Conservation (phyloP, 495 filamentous ascomycete genomes). For the Delitschia confertaspora region DNA sequence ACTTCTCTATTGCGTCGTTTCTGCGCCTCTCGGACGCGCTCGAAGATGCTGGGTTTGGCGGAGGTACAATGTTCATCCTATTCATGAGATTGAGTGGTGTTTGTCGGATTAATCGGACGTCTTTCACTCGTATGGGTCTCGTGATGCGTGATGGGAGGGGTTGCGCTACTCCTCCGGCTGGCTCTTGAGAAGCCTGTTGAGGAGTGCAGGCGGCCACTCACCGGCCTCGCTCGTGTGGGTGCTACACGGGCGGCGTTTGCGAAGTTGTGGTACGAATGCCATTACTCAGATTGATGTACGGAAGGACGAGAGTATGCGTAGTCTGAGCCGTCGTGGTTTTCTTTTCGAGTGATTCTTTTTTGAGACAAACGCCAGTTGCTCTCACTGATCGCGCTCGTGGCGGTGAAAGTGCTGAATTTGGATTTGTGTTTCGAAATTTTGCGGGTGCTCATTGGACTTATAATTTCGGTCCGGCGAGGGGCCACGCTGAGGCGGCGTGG, state of each 20-base stretch:
- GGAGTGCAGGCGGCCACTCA: not conserved
- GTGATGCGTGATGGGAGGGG: too few species aligned
- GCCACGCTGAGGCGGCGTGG: slow-evolving; percentile 14
- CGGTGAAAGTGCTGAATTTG: too few species aligned
- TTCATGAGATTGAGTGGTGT: not conserved
- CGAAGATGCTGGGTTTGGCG: slow-evolving; percentile 8
- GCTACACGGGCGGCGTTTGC: too few species aligned
- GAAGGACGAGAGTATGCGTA: not conserved
- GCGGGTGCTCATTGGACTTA: not conserved
- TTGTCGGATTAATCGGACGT: not conserved
- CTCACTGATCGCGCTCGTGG: too few species aligned
- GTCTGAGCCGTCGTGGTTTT: not conserved
- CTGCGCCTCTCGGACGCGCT: slow-evolving; percentile 12
- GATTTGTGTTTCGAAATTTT: not conserved
- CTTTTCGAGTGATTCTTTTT: not conserved
- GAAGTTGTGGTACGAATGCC: too few species aligned
- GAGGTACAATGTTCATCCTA: not conserved
- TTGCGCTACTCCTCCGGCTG: too few species aligned
- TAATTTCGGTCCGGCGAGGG: not conserved
- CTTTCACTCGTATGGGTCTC: too few species aligned
- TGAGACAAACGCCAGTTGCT: too few species aligned
- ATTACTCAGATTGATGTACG: too few species aligned
- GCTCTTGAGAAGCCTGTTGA: not conserved
- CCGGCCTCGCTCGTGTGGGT: too few species aligned
- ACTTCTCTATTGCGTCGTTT: slow-evolving; percentile 3